Conservation (phyloP, 805 yeast species). For the Metschnikowia noctiluminum region DNA sequence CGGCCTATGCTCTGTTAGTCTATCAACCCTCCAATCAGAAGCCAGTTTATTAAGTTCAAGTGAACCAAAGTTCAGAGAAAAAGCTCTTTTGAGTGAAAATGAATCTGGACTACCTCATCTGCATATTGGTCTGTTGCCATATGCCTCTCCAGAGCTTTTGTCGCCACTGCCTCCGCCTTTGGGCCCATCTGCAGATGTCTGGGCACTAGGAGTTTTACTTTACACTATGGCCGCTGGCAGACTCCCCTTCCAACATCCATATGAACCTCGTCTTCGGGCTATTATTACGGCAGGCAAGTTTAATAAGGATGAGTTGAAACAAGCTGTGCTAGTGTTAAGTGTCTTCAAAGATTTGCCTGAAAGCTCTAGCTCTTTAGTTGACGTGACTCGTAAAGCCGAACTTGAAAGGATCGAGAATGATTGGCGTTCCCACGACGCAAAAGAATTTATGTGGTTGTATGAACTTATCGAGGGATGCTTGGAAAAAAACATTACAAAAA, state of each 20-base stretch:
- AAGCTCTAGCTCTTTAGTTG: no score
- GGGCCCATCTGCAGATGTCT: slow-evolving; percentile 73
- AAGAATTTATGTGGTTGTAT: no score
- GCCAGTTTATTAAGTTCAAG: slow-evolving; percentile 12
- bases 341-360: no score
- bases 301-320: no score
- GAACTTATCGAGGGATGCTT: no score
- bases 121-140: slow-evolving; percentile 86
- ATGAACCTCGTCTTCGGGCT: slow-evolving; percentile 73
- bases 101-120: slow-evolving; percentile 53
- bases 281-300: slow-evolving; percentile 49
- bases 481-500: no score
- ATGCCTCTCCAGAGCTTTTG: slow-evolving; percentile 85
- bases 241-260: slow-evolving; percentile 81
- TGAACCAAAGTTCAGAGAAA: slow-evolving; percentile 15
- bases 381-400: no score
- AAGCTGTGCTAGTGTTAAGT: no score
- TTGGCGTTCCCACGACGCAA: no score
- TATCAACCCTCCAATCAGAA: slow-evolving; percentile 10
- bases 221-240: slow-evolving; percentile 72
- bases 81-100: slow-evolving; percentile 17
- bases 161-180: slow-evolving; percentile 57
- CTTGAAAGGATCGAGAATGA: no score
- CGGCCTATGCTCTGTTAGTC: slow-evolving; percentile 27
- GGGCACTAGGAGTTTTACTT: slow-evolving; percentile 85